Conservation (phyloP, 345 rosid species). For the Arabis alpina region DNA sequence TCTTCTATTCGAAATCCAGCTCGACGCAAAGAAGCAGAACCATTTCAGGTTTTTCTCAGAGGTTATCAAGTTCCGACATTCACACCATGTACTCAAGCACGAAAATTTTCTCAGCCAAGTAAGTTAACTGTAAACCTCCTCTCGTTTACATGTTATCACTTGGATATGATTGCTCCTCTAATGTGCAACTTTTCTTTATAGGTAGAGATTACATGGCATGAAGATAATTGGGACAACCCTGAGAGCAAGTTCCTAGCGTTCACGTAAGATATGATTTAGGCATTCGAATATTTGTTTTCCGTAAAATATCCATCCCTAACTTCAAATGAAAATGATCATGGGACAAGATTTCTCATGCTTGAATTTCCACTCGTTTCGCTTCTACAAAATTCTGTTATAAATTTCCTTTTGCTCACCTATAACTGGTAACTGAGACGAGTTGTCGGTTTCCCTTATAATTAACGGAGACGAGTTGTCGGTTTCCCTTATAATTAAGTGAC, state of each 20-base stretch:
- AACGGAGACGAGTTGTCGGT: background rate
- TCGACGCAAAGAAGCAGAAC: conserved; percentile 55
- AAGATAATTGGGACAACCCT: conserved; percentile 80
- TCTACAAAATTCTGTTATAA: too few species aligned
- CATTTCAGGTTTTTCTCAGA: conserved; percentile 88
- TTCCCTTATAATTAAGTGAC: conserved; percentile 1
- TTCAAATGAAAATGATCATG: too few species aligned
- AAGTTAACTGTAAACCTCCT: conserved; percentile 19
- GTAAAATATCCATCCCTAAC: too few species aligned
- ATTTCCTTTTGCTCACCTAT: background rate
- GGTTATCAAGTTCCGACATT: conserved; percentile 64
- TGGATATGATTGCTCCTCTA: background rate
- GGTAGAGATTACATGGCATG: conserved; percentile 93
- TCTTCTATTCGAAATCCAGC: conserved; percentile 44
- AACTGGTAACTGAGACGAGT: background rate
- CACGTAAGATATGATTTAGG: conserved; percentile 56
- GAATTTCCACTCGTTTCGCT: too few species aligned
- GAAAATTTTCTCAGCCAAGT: conserved; percentile 72
- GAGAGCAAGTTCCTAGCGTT: conserved; percentile 96
- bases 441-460: background rate
- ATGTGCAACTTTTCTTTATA: conserved; percentile 43
- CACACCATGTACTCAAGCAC: conserved; percentile 53
- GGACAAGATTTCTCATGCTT: too few species aligned
- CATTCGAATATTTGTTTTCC: too few species aligned
- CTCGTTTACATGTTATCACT: background rate